Conservation (phyloP, 192 early-diverging fungal genomes). For the Rhizophagus clarus region DNA sequence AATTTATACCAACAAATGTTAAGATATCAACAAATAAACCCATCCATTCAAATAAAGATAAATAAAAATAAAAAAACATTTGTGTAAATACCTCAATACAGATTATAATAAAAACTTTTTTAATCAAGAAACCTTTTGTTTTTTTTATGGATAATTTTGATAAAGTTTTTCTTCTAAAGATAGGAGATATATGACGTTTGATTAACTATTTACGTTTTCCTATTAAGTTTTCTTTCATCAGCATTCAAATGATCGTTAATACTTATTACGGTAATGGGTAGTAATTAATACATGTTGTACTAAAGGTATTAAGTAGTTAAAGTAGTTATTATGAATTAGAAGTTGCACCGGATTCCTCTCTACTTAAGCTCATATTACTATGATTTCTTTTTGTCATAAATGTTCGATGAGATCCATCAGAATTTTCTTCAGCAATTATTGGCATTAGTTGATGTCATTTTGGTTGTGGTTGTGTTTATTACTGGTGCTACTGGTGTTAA, state of each 20-base stretch:
- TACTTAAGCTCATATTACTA: background rate
- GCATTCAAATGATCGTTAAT: background rate
- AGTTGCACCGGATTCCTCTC: background rate
- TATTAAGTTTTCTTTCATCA: background rate
- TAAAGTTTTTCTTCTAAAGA: background rate
- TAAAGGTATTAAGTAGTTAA: background rate
- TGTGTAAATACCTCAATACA: too few species aligned
- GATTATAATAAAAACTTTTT: too few species aligned
- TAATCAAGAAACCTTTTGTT: too few species aligned
- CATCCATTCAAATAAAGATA: too few species aligned
- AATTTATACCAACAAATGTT: too few species aligned
- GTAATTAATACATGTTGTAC: background rate
- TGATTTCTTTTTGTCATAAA: background rate
- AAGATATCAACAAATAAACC: too few species aligned
- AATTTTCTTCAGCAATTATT: background rate
- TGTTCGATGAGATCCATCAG: background rate
- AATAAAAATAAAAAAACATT: too few species aligned
- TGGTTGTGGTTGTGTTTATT: too few species aligned
- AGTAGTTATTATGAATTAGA: background rate
- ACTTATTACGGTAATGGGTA: background rate
- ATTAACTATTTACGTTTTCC: background rate
- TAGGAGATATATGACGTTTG: background rate
- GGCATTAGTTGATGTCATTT: too few species aligned
- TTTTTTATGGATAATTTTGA: background rate
- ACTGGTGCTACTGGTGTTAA: too few species aligned